Conservation (phyloP, 2,329 filamentous ascomycete species). For the Metarhizium humberi region DNA sequence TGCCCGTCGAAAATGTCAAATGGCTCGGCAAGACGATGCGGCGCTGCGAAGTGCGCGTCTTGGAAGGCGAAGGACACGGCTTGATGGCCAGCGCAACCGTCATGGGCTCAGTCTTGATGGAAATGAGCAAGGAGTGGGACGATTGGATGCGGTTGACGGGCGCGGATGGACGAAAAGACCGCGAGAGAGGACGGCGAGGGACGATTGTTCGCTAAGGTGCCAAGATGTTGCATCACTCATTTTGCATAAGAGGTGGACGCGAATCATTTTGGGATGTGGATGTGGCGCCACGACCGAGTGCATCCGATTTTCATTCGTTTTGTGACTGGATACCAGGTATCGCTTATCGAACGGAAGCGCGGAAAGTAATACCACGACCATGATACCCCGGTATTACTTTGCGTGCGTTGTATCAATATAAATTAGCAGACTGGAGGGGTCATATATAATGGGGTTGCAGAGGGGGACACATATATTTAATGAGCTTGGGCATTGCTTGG, state of each 20-base stretch:
- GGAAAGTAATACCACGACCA: background rate
- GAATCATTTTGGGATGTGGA: background rate
- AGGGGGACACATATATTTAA: background rate
- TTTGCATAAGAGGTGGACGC: background rate
- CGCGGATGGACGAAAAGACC: constrained; percentile 23
- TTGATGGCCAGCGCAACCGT: constrained; percentile 90
- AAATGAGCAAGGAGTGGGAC: constrained; percentile 91
- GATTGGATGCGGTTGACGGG: constrained; percentile 64
- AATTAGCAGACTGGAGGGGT: background rate
- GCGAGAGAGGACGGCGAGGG: constrained; percentile 20
- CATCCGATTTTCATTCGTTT: background rate
- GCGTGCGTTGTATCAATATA: background rate
- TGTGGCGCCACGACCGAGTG: too few relatives aligned
- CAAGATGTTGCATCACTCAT: background rate
- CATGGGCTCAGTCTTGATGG: constrained; percentile 90
- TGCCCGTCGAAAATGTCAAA: constrained; percentile 88
- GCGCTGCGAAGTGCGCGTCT: constrained; percentile 79
- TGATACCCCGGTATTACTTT: background rate
- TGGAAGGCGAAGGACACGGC: constrained; percentile 88
- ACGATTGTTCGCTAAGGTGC: constrained; percentile 9
- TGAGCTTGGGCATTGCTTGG: background rate
- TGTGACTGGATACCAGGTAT: background rate
- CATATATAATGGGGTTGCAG: background rate
- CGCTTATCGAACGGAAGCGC: background rate
- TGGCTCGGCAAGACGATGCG: constrained; percentile 95